Evolutionary conservation across 176 grass and related monocot genomes (phyloP).

Genomic region (Musa itinerans): DNA sequence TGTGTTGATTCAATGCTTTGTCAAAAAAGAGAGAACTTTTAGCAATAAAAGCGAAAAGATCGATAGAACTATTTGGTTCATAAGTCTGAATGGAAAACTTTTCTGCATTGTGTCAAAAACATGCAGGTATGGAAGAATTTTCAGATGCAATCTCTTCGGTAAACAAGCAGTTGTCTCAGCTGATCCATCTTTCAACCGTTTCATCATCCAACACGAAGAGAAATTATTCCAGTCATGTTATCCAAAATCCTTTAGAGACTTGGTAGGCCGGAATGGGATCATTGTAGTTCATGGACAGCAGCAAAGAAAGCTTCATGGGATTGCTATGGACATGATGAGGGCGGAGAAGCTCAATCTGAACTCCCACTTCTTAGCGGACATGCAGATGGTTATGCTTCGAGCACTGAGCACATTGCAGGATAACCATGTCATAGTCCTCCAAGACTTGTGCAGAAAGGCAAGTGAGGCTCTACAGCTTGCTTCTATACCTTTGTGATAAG

Average conservation of each 20-base stretch:
- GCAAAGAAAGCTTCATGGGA: conserved; percentile 16
- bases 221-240: conserved; percentile 16
- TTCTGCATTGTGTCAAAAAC: not conserved
- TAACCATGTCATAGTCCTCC: not conserved
- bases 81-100: not conserved
- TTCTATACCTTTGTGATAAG: too few relatives aligned
- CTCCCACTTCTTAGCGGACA: not conserved
- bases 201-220: conserved; percentile 10
- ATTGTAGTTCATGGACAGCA: conserved; percentile 6
- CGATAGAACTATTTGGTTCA: too few relatives aligned
- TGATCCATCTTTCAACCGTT: conserved; percentile 12
- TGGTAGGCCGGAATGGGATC: conserved; percentile 8
- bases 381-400: conserved; percentile 1
- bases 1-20: too few relatives aligned
- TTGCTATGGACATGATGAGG: conserved; percentile 4
- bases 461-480: not conserved
- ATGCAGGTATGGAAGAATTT: conserved; percentile 16
- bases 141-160: conserved; percentile 9
- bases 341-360: not conserved
- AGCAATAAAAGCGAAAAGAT: too few relatives aligned
- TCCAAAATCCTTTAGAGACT: conserved; percentile 10
- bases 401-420: not conserved
- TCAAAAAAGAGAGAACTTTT: too few relatives aligned
- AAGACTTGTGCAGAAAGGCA: conserved; percentile 16
- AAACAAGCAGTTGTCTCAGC: conserved; percentile 11